Conservation (phyloP, 2,329 filamentous ascomycete species). For the Xylaria sp. region DNA sequence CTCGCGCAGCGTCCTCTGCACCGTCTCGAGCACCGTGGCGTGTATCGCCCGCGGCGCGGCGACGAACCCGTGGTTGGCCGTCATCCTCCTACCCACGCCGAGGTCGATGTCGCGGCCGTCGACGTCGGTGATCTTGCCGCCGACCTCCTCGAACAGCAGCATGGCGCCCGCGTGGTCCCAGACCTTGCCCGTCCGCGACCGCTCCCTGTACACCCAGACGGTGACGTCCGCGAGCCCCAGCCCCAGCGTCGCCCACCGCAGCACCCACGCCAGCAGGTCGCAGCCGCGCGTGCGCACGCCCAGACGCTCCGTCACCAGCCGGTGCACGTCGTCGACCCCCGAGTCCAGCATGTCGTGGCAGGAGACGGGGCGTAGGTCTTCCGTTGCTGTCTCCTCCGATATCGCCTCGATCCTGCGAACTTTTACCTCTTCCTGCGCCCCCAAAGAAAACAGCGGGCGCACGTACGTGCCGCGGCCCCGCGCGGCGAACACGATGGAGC, state of each 20-base stretch:
- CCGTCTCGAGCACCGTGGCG: conserved; percentile 43
- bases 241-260: conserved; percentile 57
- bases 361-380: conserved; percentile 48
- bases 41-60: conserved; percentile 53
- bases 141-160: conserved; percentile 60
- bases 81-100: conserved; percentile 51
- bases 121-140: conserved; percentile 58
- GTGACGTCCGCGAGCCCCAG: conserved; percentile 57
- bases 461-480: conserved; percentile 52
- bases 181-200: conserved; percentile 53
- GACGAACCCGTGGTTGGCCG: conserved; percentile 58
- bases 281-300: conserved; percentile 49
- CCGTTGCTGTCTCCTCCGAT: conserved; percentile 26
- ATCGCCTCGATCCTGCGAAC: conserved; percentile 40
- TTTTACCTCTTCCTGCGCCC: conserved; percentile 23
- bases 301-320: conserved; percentile 46
- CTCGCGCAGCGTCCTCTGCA: conserved; percentile 40
- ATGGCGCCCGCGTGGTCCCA: conserved; percentile 66
- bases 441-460: conserved; percentile 45
- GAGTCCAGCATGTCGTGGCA: conserved; percentile 52
- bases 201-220: conserved; percentile 58
- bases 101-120: conserved; percentile 55
- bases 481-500: conserved; percentile 56
- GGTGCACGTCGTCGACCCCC: conserved; percentile 51
- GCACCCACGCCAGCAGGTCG: conserved; percentile 60